Percentiles rank a stretch among this genome's conserved stretches.
Conservation (phyloP, 2,329 filamentous ascomycete genomes). For the Paecilomyces formosus region DNA sequence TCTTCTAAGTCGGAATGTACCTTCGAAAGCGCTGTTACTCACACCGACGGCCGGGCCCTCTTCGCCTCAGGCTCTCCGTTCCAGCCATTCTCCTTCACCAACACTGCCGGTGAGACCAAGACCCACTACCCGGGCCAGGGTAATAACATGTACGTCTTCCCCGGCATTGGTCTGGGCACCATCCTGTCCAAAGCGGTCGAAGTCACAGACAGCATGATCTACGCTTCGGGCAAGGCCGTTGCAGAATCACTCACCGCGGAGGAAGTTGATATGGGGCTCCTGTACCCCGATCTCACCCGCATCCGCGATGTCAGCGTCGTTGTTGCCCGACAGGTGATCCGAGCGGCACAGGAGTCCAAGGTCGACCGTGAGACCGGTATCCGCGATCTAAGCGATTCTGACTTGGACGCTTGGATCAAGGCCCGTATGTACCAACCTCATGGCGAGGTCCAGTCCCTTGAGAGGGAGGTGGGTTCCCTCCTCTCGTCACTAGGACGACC, state of each 20-base stretch:
- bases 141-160: constrained; percentile 86
- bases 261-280: constrained; percentile 73
- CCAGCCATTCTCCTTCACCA: constrained; percentile 61
- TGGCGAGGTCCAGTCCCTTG: constrained; percentile 38
- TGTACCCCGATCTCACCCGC: constrained; percentile 86
- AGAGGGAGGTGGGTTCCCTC: constrained; percentile 39
- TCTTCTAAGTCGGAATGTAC: constrained; percentile 96
- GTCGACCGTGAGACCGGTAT: constrained; percentile 49
- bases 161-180: constrained; percentile 85
- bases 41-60: constrained; percentile 85
- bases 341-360: constrained; percentile 74
- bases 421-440: constrained; percentile 44
- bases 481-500: constrained; percentile 23
- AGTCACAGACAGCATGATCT: constrained; percentile 94
- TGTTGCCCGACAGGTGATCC: constrained; percentile 88
- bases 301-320: constrained; percentile 83
- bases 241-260: constrained; percentile 70
- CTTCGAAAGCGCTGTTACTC: constrained; percentile 82
- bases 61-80: constrained; percentile 97
- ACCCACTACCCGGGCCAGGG: constrained; percentile 76
- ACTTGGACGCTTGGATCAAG: constrained; percentile 42
- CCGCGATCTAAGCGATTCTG: constrained; percentile 34
- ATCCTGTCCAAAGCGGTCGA: constrained; percentile 82
- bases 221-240: constrained; percentile 79
- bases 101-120: constrained; percentile 48